Evolutionary conservation across 1,139 yeast genomes (phyloP).

Genomic region (Taphrina populina): DNA sequence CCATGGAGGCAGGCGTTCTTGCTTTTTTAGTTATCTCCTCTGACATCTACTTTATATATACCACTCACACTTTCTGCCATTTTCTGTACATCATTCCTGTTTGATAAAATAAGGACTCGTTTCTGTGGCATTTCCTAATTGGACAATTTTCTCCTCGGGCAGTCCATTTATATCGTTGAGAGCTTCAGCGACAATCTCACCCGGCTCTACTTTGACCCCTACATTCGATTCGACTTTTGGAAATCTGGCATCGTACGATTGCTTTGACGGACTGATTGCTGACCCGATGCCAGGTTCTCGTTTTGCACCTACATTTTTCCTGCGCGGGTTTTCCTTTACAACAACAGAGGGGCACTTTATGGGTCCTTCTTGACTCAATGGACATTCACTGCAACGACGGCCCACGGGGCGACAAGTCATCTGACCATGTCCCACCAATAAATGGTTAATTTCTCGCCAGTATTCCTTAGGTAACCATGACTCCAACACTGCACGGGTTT

Average conservation of each 20-base stretch:
- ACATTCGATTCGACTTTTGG: neutral
- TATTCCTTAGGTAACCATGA: conserved; percentile 68
- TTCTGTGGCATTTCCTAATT: neutral
- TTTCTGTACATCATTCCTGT: no score
- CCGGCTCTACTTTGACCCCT: conserved; percentile 6
- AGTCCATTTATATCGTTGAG: conserved; percentile 12
- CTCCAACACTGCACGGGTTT: conserved; percentile 66
- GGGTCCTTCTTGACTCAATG: conserved; percentile 44
- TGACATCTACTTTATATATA: no score
- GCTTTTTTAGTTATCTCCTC: no score
- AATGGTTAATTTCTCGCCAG: conserved; percentile 78
- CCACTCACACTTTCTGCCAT: no score
- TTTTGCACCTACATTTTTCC: neutral
- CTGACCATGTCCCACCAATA: conserved; percentile 48
- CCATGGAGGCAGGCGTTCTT: no score
- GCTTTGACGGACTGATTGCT: conserved; percentile 1
- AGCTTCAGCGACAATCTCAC: neutral
- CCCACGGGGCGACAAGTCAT: conserved; percentile 75
- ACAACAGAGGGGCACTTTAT: conserved; percentile 20
- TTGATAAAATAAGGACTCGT: conserved; percentile 16
- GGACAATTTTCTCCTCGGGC: conserved; percentile 33
- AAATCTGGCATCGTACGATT: conserved; percentile 4
- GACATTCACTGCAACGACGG: conserved; percentile 72
- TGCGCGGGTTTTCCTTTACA: conserved; percentile 14
- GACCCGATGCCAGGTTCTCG: conserved; percentile 1